Evolutionary conservation across 2,329 filamentous ascomycete species (phyloP).

Genomic region (Alternaria ethzedia): DNA sequence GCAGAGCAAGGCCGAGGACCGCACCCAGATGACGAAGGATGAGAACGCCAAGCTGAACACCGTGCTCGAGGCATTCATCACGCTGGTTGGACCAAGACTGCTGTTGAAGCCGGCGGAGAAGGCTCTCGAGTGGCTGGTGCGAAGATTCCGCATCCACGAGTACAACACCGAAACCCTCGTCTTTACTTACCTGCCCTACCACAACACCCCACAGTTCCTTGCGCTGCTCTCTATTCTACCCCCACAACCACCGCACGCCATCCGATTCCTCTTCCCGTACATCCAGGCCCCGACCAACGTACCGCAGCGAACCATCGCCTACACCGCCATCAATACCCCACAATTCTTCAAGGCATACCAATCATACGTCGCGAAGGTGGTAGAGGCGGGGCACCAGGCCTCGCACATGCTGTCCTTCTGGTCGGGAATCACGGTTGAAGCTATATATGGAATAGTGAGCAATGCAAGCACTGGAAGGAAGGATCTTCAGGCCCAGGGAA

Average conservation of each 20-base stretch:
- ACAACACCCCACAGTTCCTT: constrained; percentile 82
- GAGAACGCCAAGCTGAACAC: constrained; percentile 84
- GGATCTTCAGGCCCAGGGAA: constrained; percentile 78
- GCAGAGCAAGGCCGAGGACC: constrained; percentile 88
- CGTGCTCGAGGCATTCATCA: constrained; percentile 81
- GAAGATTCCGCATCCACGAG: constrained; percentile 90
- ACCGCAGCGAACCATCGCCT: constrained; percentile 81
- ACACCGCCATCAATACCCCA: constrained; percentile 79
- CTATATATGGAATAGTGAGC: constrained; percentile 82
- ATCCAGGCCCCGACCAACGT: constrained; percentile 76
- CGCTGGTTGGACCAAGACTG: constrained; percentile 75
- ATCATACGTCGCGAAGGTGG: constrained; percentile 76
- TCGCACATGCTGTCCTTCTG: constrained; percentile 85
- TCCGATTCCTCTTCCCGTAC: constrained; percentile 87
- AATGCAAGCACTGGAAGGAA: constrained; percentile 75
- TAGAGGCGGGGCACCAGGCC: constrained; percentile 74
- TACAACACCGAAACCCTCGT: constrained; percentile 81
- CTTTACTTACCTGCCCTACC: constrained; percentile 90
- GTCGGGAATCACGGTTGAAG: constrained; percentile 86
- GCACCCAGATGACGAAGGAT: constrained; percentile 78
- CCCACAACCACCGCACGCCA: constrained; percentile 72
- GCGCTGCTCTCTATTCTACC: constrained; percentile 89
- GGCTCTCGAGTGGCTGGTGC: constrained; percentile 91
- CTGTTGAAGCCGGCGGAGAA: constrained; percentile 88
- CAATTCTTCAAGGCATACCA: constrained; percentile 80